A percentile compares a stretch with the other conserved stretches of the same genome.
Evolutionary conservation across 2,329 filamentous ascomycete genomes (phyloP).

Genomic region (Ilyonectria sp.): DNA sequence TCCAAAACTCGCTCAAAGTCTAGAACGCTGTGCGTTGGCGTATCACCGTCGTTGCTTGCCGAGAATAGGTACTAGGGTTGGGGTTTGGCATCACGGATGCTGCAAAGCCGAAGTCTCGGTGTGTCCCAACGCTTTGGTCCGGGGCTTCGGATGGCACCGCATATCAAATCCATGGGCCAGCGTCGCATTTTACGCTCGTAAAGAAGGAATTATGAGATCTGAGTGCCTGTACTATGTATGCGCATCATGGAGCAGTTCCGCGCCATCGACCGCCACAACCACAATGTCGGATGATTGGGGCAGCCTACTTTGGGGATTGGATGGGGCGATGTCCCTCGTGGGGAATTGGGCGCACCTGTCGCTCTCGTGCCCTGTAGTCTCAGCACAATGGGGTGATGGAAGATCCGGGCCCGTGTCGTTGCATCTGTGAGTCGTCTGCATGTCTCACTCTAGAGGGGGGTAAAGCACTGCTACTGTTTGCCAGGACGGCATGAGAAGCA

Average conservation of each 20-base stretch:
- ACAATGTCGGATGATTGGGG: constrained; percentile 36
- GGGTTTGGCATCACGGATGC: constrained; percentile 19
- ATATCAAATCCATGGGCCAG: constrained; percentile 13
- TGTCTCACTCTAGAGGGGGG: constrained; percentile 32
- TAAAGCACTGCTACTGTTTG: constrained; percentile 17
- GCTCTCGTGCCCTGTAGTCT: constrained; percentile 6
- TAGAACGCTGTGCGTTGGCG: constrained; percentile 35
- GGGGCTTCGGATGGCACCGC: constrained; percentile 22
- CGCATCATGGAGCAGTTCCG: constrained; percentile 31
- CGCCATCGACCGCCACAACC: constrained; percentile 40
- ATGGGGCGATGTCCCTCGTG: constrained; percentile 20
- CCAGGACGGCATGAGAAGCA: constrained; percentile 19
- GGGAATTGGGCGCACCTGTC: constrained; percentile 2
- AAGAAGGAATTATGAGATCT: constrained; percentile 34
- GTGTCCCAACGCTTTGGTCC: constrained; percentile 28
- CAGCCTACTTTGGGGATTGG: constrained; percentile 31
- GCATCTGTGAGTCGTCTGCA: constrained; percentile 25
- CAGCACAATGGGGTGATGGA: constrained; percentile 6
- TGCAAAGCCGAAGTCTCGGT: constrained; percentile 26
- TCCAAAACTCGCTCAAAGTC: constrained; percentile 38
- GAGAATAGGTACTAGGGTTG: constrained; percentile 17
- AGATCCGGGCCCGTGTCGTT: constrained; percentile 17
- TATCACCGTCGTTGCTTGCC: constrained; percentile 27
- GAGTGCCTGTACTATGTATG: constrained; percentile 19
- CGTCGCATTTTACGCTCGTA: constrained; percentile 21